phyloP scores from a whole-genome alignment of 768 basidiomycete species.

The Pisolithus marmoratus region DNA sequence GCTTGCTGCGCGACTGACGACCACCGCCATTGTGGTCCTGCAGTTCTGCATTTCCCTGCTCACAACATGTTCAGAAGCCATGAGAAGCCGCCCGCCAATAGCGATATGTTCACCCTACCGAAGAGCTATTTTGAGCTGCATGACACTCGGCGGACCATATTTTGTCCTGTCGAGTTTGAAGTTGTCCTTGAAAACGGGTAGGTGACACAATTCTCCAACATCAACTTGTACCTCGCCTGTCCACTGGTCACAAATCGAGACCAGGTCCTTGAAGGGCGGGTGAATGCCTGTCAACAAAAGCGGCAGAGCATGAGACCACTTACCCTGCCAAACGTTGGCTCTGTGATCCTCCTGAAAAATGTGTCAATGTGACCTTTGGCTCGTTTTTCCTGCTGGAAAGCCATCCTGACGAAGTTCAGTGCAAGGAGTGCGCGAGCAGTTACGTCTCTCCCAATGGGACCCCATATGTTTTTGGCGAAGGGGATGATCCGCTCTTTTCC shows the following conservation, averaged over 20 bases:
- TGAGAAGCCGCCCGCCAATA: not conserved
- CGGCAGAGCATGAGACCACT: not conserved
- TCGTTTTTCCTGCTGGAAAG: slow-evolving; percentile 26
- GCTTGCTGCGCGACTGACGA: slow-evolving; percentile 60
- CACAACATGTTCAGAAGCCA: slow-evolving; percentile 4
- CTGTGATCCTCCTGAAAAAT: slow-evolving; percentile 11
- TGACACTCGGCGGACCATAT: slow-evolving; percentile 33
- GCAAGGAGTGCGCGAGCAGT: slow-evolving; percentile 60
- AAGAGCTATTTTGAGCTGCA: slow-evolving; percentile 27
- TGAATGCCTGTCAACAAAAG: not conserved
- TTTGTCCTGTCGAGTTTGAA: slow-evolving; percentile 31
- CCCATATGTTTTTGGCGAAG: slow-evolving; percentile 40
- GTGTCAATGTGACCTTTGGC: slow-evolving; percentile 3
- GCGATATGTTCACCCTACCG: slow-evolving; percentile 9
- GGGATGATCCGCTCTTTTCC: slow-evolving; percentile 40
- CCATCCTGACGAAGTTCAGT: slow-evolving; percentile 52
- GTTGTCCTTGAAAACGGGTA: slow-evolving; percentile 43
- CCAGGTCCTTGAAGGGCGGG: slow-evolving; percentile 36
- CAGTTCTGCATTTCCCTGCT: slow-evolving; percentile 23
- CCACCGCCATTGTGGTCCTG: slow-evolving; percentile 26
- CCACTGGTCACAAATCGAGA: slow-evolving; percentile 49
- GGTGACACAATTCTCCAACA: slow-evolving; percentile 41
- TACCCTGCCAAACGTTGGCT: slow-evolving; percentile 16
- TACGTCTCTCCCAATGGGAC: slow-evolving; percentile 33
- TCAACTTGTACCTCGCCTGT: slow-evolving; percentile 38